phyloP scores from a whole-genome alignment of 225 moss, liverwort and hornwort species.

The Physcomitrellopsis africana region DNA sequence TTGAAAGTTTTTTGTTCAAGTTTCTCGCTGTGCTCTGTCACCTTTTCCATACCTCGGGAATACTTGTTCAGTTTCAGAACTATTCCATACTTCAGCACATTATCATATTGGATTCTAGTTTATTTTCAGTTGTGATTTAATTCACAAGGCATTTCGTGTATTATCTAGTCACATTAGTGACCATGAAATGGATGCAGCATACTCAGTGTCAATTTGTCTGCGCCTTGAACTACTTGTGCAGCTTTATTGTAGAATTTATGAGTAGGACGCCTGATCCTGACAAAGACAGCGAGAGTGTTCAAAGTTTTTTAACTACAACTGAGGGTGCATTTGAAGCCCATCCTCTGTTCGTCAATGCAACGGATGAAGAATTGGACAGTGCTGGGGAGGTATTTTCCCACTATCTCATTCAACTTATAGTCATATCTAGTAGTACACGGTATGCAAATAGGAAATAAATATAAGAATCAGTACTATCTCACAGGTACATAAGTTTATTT shows the following conservation, averaged over 20 bases:
- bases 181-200: constrained; percentile 18
- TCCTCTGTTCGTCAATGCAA: constrained; percentile 90
- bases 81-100: too few relatives aligned
- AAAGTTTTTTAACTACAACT: constrained; percentile 75
- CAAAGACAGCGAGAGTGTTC: constrained; percentile 88
- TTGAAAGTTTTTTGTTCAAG: too few relatives aligned
- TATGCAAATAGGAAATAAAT: constrained; percentile 9
- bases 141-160: not conserved
- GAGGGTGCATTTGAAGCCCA: constrained; percentile 90
- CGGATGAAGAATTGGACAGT: constrained; percentile 90
- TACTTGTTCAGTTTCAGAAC: too few relatives aligned
- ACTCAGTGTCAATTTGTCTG: constrained; percentile 19
- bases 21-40: too few relatives aligned
- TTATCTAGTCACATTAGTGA: constrained; percentile 1
- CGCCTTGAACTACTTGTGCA: constrained; percentile 45
- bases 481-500: not conserved
- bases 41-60: too few relatives aligned
- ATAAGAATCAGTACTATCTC: not conserved
- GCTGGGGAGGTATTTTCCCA: constrained; percentile 78
- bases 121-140: constrained; percentile 16
- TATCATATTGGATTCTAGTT: too few relatives aligned
- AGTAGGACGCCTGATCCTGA: constrained; percentile 80
- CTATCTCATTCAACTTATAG: constrained; percentile 24
- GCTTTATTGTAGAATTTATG: constrained; percentile 86
- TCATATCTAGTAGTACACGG: constrained; percentile 23